Conservation (phyloP, 2,329 filamentous ascomycete species). For the Mycosphaerelloides madeirae region DNA sequence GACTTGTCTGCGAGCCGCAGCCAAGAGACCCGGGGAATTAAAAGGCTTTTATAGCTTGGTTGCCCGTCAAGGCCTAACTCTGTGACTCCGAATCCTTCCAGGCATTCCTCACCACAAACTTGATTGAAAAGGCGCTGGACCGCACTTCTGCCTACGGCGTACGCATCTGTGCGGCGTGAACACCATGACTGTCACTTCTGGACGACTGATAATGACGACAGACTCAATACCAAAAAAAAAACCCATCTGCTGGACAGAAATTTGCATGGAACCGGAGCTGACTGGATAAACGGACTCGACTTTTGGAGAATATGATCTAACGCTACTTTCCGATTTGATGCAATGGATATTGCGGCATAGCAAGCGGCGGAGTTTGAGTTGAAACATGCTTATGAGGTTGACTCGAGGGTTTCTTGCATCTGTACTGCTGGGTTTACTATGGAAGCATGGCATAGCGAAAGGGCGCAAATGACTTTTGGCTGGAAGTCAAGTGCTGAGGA, state of each 20-base stretch:
- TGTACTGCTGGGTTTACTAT: not conserved
- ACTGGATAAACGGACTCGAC: not conserved
- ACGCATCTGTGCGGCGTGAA: not conserved
- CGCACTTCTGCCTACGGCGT: not conserved
- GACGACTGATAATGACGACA: not conserved
- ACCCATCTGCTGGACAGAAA: not conserved
- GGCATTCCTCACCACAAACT: not conserved
- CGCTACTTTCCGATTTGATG: not conserved
- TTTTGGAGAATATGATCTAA: not conserved
- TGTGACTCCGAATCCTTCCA: not conserved
- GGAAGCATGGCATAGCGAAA: not conserved
- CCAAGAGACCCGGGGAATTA: slow-evolving; percentile 17
- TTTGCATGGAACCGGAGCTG: not conserved
- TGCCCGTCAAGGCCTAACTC: not conserved
- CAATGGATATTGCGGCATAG: slow-evolving; percentile 1
- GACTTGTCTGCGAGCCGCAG: slow-evolving; percentile 7
- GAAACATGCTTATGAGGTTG: not conserved
- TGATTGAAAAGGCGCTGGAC: not conserved
- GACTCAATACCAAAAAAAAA: not conserved
- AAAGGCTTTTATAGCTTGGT: not conserved
- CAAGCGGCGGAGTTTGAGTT: slow-evolving; percentile 1
- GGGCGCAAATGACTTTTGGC: not conserved
- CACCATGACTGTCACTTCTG: not conserved
- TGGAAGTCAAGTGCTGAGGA: not conserved
- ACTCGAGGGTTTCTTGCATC: not conserved